Percentiles rank a stretch among this genome's conserved stretches.
Conservation (phyloP, 2,329 filamentous ascomycete species). For the Sporothrix schenckii region DNA sequence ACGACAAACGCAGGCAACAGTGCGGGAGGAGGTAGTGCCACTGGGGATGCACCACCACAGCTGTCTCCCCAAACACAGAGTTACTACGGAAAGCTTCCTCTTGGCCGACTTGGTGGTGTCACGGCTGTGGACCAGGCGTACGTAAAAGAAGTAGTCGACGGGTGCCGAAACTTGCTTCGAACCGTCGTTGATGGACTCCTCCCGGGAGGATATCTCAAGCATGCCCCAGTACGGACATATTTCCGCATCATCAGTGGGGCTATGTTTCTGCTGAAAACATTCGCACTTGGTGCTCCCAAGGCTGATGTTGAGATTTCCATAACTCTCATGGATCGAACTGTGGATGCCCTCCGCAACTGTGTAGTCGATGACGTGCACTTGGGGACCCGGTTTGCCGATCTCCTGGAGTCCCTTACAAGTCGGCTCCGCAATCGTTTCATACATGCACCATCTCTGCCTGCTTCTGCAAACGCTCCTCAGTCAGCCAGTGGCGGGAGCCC, state of each 20-base stretch:
- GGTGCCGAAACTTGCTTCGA: slow-evolving; percentile 73
- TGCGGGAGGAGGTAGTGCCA: slow-evolving; percentile 36
- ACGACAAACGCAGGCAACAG: slow-evolving; percentile 60
- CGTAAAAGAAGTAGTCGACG: slow-evolving; percentile 75
- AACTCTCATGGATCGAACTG: slow-evolving; percentile 72
- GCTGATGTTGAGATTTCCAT: slow-evolving; percentile 77
- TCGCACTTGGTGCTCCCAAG: slow-evolving; percentile 77
- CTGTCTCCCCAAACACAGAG: slow-evolving; percentile 67
- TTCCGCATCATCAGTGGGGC: slow-evolving; percentile 84
- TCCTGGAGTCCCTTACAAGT: slow-evolving; percentile 77
- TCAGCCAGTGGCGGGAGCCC: slow-evolving; percentile 20
- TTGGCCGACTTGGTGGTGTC: slow-evolving; percentile 66
- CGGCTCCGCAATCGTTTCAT: slow-evolving; percentile 74
- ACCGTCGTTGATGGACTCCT: slow-evolving; percentile 77
- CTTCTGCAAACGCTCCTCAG: slow-evolving; percentile 28
- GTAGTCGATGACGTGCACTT: slow-evolving; percentile 85
- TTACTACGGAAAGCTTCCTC: slow-evolving; percentile 65
- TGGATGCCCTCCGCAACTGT: slow-evolving; percentile 72
- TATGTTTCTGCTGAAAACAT: slow-evolving; percentile 83
- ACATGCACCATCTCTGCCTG: slow-evolving; percentile 57
- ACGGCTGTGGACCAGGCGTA: slow-evolving; percentile 70
- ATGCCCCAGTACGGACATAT: slow-evolving; percentile 81
- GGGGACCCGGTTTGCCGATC: slow-evolving; percentile 79
- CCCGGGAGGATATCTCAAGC: slow-evolving; percentile 75
- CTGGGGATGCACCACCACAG: slow-evolving; percentile 39